Percentiles rank a stretch among this genome's conserved stretches.
Conservation (phyloP, 2,329 filamentous ascomycete genomes). For the Diaporthe sp. region DNA sequence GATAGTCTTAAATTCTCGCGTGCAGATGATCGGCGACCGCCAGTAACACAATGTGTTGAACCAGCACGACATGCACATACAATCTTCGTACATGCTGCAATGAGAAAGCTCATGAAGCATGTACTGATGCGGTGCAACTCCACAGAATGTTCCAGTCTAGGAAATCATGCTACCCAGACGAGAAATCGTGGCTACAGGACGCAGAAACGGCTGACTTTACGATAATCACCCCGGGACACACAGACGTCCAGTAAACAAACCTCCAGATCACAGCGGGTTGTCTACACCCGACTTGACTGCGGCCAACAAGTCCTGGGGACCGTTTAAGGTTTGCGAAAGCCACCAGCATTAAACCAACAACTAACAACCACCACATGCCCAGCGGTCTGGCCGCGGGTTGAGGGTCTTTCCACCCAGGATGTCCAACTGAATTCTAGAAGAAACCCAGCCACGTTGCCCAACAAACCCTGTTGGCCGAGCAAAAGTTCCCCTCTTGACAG, state of each 20-base stretch:
- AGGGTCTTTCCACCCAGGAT: not conserved
- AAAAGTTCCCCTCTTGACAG: not conserved
- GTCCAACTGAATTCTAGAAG: not conserved
- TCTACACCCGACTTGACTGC: not conserved
- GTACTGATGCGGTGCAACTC: not conserved
- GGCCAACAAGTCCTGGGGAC: not conserved
- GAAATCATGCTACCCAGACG: not conserved
- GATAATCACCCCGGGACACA: not conserved
- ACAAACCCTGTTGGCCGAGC: not conserved
- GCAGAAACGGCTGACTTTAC: not conserved
- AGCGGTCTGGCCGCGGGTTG: not conserved
- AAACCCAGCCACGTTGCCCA: not conserved
- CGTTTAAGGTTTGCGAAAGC: not conserved
- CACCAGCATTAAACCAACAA: not conserved
- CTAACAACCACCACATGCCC: not conserved
- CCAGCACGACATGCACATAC: not conserved
- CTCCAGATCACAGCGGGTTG: not conserved
- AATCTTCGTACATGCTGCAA: not conserved
- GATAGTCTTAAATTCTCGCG: not conserved
- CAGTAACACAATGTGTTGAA: not conserved
- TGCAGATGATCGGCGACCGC: not conserved
- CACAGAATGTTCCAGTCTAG: slow-evolving; percentile 3
- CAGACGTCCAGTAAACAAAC: not conserved
- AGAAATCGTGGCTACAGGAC: not conserved
- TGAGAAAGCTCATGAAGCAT: not conserved